phyloP scores from a whole-genome alignment of 352 stramenopile species.

The Phytophthora rubi region DNA sequence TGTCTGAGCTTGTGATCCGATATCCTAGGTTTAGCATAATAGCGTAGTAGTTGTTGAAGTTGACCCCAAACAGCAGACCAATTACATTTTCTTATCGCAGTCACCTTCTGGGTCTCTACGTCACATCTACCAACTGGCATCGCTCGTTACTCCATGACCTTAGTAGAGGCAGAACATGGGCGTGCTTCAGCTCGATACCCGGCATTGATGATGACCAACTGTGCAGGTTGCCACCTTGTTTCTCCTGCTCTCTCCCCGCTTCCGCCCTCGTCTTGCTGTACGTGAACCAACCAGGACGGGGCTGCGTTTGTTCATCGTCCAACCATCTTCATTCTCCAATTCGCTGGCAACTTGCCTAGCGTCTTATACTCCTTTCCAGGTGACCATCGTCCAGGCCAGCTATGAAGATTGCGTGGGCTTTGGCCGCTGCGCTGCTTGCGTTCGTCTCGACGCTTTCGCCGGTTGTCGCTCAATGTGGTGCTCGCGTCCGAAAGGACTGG shows the following conservation, averaged over 20 bases:
- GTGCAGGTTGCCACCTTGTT: not conserved
- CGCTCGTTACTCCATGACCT: not conserved
- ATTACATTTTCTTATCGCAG: conserved; percentile 20
- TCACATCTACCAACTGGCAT: conserved; percentile 6
- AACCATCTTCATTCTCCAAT: conserved; percentile 24
- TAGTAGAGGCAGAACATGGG: conserved; percentile 23
- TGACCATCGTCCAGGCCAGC: conserved; percentile 1
- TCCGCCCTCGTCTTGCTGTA: conserved; percentile 10
- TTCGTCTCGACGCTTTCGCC: not conserved
- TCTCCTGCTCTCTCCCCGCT: conserved; percentile 17
- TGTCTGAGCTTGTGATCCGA: not conserved
- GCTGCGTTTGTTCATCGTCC: not conserved
- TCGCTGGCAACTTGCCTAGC: conserved; percentile 19
- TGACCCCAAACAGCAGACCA: not conserved
- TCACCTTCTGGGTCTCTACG: conserved; percentile 4
- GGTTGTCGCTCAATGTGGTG: conserved; percentile 27
- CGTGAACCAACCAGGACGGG: conserved; percentile 6
- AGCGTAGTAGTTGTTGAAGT: conserved; percentile 27
- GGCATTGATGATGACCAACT: conserved; percentile 27
- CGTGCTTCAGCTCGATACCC: conserved; percentile 8
- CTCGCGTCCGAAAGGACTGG: conserved; percentile 59
- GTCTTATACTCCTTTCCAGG: not conserved
- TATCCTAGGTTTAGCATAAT: too few species aligned
- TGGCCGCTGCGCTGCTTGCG: conserved; percentile 10
- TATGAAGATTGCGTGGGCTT: conserved; percentile 22